Evolutionary conservation across 495 filamentous ascomycete genomes (phyloP).

Genomic region (Oidiodendron maius): DNA sequence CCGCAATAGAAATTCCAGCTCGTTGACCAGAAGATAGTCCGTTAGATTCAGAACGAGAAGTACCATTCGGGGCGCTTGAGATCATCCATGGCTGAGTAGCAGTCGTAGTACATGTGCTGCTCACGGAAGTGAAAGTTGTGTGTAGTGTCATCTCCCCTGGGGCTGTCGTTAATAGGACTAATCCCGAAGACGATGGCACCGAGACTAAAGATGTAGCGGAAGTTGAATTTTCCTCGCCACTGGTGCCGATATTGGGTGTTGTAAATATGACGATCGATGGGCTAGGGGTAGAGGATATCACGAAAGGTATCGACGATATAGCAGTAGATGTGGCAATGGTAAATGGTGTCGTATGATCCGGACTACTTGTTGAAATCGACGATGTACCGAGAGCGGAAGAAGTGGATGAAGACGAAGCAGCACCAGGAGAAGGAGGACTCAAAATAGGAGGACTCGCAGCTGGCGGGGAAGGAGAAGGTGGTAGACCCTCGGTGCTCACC

Average conservation of each 20-base stretch:
- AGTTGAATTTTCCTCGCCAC: not conserved
- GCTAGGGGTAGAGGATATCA: not conserved
- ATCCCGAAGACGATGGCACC: not conserved
- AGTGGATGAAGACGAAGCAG: constrained; percentile 4
- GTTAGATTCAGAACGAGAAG: not conserved
- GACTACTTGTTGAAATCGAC: too few relatives aligned
- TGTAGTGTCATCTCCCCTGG: not conserved
- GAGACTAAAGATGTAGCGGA: not conserved
- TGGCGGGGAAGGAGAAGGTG: not conserved
- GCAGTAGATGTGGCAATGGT: not conserved
- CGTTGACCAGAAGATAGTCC: not conserved
- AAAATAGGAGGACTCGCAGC: not conserved
- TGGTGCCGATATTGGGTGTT: not conserved
- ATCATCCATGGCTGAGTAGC: constrained; percentile 1
- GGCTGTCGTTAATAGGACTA: not conserved
- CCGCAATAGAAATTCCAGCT: constrained; percentile 8
- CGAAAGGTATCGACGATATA: not conserved
- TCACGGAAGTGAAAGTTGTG: constrained; percentile 1
- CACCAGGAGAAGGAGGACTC: not conserved
- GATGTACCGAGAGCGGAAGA: constrained; percentile 3
- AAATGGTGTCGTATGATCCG: constrained; percentile 3
- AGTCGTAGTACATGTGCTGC: constrained; percentile 6
- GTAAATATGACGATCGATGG: not conserved
- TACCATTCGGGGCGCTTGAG: not conserved
- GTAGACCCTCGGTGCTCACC: constrained; percentile 2